phyloP scores from a whole-genome alignment of 345 rosid species.

The Corchorus olitorius region DNA sequence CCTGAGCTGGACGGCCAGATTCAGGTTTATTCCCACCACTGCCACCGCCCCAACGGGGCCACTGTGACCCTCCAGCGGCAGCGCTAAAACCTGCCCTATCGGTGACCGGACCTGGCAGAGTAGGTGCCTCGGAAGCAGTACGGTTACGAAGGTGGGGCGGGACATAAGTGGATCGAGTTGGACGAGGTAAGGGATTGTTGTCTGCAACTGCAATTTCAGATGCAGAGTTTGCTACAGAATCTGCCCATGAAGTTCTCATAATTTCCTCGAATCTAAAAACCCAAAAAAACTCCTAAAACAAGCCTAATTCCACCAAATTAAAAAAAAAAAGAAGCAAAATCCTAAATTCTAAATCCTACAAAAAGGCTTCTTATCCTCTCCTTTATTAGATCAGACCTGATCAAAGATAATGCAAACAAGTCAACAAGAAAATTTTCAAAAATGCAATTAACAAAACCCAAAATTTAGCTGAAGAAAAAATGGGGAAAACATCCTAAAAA shows the following conservation, averaged over 20 bases:
- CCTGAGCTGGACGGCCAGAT: conserved; percentile 45
- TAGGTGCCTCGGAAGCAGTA: conserved; percentile 45
- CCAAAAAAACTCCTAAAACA: neutral
- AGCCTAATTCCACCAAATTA: neutral
- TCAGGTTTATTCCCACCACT: conserved; percentile 11
- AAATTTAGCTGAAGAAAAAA: neutral
- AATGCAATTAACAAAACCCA: neutral
- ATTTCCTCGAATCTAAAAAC: conserved; percentile 39
- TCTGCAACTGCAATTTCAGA: conserved; percentile 66
- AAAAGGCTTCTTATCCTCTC: conserved; percentile 14
- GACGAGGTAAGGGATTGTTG: conserved; percentile 9
- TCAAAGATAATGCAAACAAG: conserved; percentile 5
- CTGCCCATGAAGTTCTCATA: conserved; percentile 90
- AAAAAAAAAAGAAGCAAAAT: neutral
- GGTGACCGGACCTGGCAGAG: conserved; percentile 27
- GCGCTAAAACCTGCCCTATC: conserved; percentile 25
- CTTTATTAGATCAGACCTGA: conserved; percentile 14
- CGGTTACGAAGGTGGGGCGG: conserved; percentile 89
- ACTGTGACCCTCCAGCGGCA: conserved; percentile 54
- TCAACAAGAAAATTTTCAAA: neutral
- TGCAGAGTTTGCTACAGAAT: conserved; percentile 78
- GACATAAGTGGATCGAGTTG: conserved; percentile 57
- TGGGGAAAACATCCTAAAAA: neutral
- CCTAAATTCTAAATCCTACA: neutral
- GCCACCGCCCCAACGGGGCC: conserved; percentile 8